These are phyloP conservation scores for Leonotis leonurus DNA, from an alignment of 257 asterid species.

Conservation along the genomic window DNA sequence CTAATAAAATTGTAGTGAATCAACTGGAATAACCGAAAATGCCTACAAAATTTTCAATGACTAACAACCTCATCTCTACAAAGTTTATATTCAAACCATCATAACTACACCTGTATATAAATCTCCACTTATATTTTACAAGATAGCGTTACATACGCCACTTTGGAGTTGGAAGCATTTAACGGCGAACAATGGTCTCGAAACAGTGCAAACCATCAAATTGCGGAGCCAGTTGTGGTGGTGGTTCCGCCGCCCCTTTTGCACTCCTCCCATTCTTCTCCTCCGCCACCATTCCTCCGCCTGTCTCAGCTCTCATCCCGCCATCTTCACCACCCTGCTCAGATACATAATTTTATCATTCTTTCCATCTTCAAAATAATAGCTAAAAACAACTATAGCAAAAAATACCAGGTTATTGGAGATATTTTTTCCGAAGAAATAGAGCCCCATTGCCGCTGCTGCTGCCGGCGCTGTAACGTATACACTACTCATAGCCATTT, in stretches of 20 bases:
- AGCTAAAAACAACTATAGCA: not conserved
- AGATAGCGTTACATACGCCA: no score
- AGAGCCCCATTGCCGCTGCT: conserved; percentile 15
- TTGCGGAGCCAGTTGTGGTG: conserved; percentile 18
- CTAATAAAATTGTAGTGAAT: no score
- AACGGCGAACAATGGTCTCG: conserved; percentile 16
- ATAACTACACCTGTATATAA: no score
- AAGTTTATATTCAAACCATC: no score
- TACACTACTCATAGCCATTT: not conserved
- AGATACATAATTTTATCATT: no score
- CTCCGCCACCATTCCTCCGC: no score
- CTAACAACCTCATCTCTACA: no score
- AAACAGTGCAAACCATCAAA: conserved; percentile 24
- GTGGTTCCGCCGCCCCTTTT: not conserved
- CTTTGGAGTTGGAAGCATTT: no score
- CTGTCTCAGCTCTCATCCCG: no score
- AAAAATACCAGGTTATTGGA: not conserved
- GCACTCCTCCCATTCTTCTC: not conserved
- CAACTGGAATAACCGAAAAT: no score
- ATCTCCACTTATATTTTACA: no score
- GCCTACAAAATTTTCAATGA: no score
- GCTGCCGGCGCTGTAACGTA: conserved; percentile 11
- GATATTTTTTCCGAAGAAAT: not conserved
- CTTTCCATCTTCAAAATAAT: not conserved
- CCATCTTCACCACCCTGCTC: not conserved